Evolutionary conservation across 2,329 filamentous ascomycete genomes (phyloP).

Genomic region (Colletotrichum brevisporum): DNA sequence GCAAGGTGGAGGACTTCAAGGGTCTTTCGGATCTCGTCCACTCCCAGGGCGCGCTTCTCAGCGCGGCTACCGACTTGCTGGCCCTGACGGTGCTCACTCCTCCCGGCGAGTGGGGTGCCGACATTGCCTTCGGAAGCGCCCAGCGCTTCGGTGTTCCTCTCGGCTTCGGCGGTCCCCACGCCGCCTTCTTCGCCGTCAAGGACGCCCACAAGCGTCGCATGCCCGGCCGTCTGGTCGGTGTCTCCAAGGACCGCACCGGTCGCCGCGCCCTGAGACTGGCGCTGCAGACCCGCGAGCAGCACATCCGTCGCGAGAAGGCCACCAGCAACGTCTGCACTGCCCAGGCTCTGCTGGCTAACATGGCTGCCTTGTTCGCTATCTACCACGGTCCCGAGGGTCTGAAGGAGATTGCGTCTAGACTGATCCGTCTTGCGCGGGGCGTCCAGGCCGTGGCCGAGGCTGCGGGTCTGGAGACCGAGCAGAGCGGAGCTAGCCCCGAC

Average conservation of each 20-base stretch:
- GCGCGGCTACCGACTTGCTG: conserved; percentile 89
- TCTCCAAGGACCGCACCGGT: conserved; percentile 91
- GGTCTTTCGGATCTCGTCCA: conserved; percentile 83
- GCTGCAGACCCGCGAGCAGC: conserved; percentile 94
- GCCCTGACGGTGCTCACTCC: conserved; percentile 90
- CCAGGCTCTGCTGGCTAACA: conserved; percentile 93
- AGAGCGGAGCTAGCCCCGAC: conserved; percentile 68
- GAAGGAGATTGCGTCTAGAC: conserved; percentile 84
- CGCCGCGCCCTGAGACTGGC: conserved; percentile 86
- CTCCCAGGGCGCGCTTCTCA: conserved; percentile 82
- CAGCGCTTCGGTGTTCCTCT: conserved; percentile 94
- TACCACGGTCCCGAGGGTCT: conserved; percentile 92
- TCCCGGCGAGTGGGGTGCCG: conserved; percentile 93
- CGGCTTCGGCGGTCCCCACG: conserved; percentile 94
- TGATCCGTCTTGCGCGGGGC: conserved; percentile 78
- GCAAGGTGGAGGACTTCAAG: conserved; percentile 82
- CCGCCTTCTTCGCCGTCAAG: conserved; percentile 93
- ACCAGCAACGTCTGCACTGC: conserved; percentile 98
- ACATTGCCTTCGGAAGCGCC: conserved; percentile 93
- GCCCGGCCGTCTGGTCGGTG: conserved; percentile 88
- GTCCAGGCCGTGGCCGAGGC: conserved; percentile 75
- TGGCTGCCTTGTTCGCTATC: conserved; percentile 94
- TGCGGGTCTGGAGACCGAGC: conserved; percentile 75
- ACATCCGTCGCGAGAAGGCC: conserved; percentile 95
- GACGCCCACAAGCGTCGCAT: conserved; percentile 97